A percentile compares a stretch with the other conserved stretches of the same genome.
These are phyloP conservation scores for Gamsiella multidivaricata DNA, from an alignment of 192 early-diverging fungal genomes.

Conservation along the genomic window DNA sequence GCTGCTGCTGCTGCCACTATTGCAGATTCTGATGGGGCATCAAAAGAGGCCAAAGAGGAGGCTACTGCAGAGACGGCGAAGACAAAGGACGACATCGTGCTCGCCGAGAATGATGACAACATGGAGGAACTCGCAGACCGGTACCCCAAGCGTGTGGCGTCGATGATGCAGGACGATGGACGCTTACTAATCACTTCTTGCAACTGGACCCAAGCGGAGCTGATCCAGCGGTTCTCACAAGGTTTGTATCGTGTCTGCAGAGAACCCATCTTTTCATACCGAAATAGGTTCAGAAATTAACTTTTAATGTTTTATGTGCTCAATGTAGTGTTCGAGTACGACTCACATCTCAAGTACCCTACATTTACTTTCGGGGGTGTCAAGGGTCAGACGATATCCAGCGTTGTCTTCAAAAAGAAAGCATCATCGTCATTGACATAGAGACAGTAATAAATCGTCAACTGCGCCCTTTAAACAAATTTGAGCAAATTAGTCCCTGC, in stretches of 20 bases:
- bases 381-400: constrained; percentile 88
- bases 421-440: background rate
- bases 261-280: background rate
- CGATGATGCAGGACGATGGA: constrained; percentile 73
- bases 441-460: too few relatives aligned
- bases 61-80: background rate
- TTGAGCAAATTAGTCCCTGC: too few relatives aligned
- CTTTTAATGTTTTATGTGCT: background rate
- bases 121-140: constrained; percentile 59
- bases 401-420: constrained; percentile 79
- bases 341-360: constrained; percentile 81
- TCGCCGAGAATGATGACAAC: constrained; percentile 45
- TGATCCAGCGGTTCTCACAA: constrained; percentile 70
- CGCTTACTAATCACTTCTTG: constrained; percentile 91
- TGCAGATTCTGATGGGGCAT: background rate
- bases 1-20: background rate
- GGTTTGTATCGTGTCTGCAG: constrained; percentile 42
- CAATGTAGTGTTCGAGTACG: constrained; percentile 64
- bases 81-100: constrained; percentile 27
- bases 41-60: background rate
- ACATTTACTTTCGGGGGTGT: constrained; percentile 91
- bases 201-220: constrained; percentile 93
- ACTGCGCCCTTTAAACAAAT: too few relatives aligned
- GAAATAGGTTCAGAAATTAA: background rate
- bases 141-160: constrained; percentile 66